A percentile compares a stretch with the other conserved stretches of the same genome.
These are phyloP conservation scores for Acanthamoeba quina DNA, from an alignment of 208 protist genomes.

Conservation along the genomic window DNA sequence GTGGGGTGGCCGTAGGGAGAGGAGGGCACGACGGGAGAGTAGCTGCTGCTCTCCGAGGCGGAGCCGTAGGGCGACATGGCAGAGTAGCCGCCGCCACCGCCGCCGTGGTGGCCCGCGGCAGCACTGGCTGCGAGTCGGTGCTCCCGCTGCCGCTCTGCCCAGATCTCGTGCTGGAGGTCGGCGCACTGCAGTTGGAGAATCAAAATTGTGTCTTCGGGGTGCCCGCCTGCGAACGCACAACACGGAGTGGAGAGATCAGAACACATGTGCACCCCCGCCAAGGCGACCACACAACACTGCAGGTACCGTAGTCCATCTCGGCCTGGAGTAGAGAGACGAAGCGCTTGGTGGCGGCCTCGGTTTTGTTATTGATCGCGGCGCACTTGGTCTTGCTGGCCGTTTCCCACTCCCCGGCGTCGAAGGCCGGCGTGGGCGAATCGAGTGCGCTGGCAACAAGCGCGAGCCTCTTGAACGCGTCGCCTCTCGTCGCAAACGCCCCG, in stretches of 20 bases:
- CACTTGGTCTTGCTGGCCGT: background rate
- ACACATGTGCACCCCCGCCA: background rate
- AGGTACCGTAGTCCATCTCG: background rate
- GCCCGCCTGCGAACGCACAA: background rate
- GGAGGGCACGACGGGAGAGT: background rate
- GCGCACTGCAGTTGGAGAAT: conserved; percentile 20
- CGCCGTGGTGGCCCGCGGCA: background rate
- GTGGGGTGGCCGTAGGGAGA: background rate
- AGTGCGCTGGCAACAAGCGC: conserved; percentile 12
- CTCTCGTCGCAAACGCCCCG: background rate
- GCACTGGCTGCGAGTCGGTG: background rate
- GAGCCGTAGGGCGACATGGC: background rate
- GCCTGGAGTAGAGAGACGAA: conserved; percentile 20
- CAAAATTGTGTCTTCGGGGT: conserved; percentile 32
- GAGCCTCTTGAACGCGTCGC: conserved; percentile 28
- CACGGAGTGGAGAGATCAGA: background rate
- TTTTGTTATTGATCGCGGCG: background rate
- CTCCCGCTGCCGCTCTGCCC: conserved; percentile 1
- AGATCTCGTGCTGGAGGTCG: background rate
- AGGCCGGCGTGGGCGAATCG: background rate
- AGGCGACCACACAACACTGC: background rate
- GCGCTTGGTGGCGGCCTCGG: conserved; percentile 20
- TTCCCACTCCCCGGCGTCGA: conserved; percentile 22
- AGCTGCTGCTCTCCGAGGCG: background rate
- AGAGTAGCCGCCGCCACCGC: no score